Evolutionary conservation across 306 rosid genomes (phyloP).

Genomic region (Trifolium fragiferum): DNA sequence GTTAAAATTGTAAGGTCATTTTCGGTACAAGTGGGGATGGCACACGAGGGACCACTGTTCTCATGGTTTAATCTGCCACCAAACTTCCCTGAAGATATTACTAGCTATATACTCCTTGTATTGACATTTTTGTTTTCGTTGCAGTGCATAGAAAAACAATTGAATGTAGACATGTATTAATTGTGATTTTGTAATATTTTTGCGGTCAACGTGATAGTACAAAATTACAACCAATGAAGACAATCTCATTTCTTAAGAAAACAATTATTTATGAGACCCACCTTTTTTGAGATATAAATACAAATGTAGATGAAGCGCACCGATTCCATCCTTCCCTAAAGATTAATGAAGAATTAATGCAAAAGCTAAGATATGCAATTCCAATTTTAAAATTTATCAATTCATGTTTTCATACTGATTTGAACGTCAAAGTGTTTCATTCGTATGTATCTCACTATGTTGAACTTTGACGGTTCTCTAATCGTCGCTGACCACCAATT

Average conservation of each 20-base stretch:
- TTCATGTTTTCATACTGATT: too few species aligned
- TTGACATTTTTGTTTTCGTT: too few species aligned
- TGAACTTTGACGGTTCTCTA: too few species aligned
- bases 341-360: too few species aligned
- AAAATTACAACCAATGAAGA: background rate
- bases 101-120: too few species aligned
- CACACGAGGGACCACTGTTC: slow-evolving; percentile 48
- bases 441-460: too few species aligned
- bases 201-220: background rate
- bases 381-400: too few species aligned
- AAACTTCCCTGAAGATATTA: slow-evolving; percentile 9
- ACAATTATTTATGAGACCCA: background rate
- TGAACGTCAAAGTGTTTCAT: too few species aligned
- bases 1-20: slow-evolving; percentile 58
- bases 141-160: too few species aligned
- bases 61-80: slow-evolving; percentile 43
- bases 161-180: background rate
- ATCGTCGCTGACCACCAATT: too few species aligned
- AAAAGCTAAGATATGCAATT: too few species aligned
- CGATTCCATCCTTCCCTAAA: background rate
- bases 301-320: background rate
- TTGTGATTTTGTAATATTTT: background rate
- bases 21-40: slow-evolving; percentile 62
- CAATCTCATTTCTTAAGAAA: background rate
- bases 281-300: background rate